A percentile compares a stretch with the other conserved stretches of the same genome.
phyloP scores from a whole-genome alignment of 371 early-diverging fungal species.

The Haplosporangium sp. region DNA sequence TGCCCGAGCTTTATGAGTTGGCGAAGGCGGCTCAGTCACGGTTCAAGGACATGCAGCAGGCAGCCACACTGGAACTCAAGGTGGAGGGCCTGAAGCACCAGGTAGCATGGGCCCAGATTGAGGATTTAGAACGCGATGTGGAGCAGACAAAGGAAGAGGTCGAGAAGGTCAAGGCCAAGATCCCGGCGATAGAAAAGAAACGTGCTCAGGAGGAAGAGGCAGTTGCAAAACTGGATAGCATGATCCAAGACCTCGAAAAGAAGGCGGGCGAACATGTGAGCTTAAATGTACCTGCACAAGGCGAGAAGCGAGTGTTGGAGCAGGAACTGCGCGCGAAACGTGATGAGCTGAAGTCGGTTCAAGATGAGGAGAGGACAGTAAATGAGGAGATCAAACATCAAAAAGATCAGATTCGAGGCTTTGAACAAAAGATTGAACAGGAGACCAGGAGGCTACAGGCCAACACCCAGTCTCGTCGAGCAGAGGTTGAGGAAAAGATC shows the following conservation, averaged over 20 bases:
- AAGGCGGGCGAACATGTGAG: constrained; percentile 23
- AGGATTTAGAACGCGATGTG: constrained; percentile 63
- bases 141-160: constrained; percentile 49
- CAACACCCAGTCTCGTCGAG: constrained; percentile 54
- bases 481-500: constrained; percentile 58
- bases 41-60: constrained; percentile 73
- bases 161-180: constrained; percentile 27
- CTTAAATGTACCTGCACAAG: constrained; percentile 42
- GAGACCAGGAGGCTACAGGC: constrained; percentile 54
- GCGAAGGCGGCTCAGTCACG: constrained; percentile 70
- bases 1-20: constrained; percentile 72
- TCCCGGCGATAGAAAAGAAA: constrained; percentile 61
- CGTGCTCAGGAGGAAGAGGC: constrained; percentile 39
- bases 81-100: constrained; percentile 73
- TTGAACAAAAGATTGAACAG: constrained; percentile 52
- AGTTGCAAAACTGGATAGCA: constrained; percentile 39
- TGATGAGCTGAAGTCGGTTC: constrained; percentile 23
- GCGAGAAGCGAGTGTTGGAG: constrained; percentile 27
- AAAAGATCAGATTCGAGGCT: constrained; percentile 33
- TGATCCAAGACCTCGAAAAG: constrained; percentile 40
- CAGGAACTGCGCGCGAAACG: constrained; percentile 25
- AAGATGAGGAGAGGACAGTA: constrained; percentile 37
- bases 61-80: constrained; percentile 68
- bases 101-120: constrained; percentile 83
- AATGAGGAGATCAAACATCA: constrained; percentile 33